Base-by-base conservation (phyloP, 1,284 basidiomycete genomes). In the Pseudozyma flocculosa region DNA sequence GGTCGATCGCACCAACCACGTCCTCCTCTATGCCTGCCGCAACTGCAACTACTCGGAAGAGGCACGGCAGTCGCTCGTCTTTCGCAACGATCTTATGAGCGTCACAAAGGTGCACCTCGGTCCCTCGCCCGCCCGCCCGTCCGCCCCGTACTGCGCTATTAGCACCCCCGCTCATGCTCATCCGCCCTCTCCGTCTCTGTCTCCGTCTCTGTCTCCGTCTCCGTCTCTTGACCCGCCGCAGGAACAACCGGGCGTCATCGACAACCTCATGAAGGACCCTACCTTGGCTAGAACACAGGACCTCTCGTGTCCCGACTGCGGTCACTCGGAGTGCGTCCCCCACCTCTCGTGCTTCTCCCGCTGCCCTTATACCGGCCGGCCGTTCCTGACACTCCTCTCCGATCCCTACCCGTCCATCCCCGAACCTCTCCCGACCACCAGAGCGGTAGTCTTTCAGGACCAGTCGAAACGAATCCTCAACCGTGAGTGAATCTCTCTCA, bases 201-300 rank as follows among this genome's bases (percentile, higher is more conserved):
- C n/a, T n/a, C n/a, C n/a, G n/a, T n/a, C n/a, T n/a, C n/a, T n/a
- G n/a, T n/a, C n/a, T n/a, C n/a, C n/a, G n/a, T n/a, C n/a, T n/a
- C n/a, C n/a, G n/a, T n/a, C n/a, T n/a, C n/a, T n/a, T n/a, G n/a
- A n/a, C n/a, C n/a, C n/a, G 24, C 14, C 9, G 13, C 70, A 95
- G 91, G 80, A 94, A 92, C 80, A 90, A 92, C 81, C 90, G 3
- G 94, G 94, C 46, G 88, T 96, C 26, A 93, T 90, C 2, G 86
- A 86, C 30, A 92, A 95, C 78, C 81, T 98, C 11, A 88, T 89
- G 50, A 84, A 88, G 39, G 94, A 98, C 76, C 89, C 93, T 14
- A 96, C 94, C 11, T 81, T 98, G 78, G 50, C 66, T 1, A 48
- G 75, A 19, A 75, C 67, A 18, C 57, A 68, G 23, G 74, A 78